phyloP scores from a whole-genome alignment of 768 basidiomycete species.

The Collybia sordida region DNA sequence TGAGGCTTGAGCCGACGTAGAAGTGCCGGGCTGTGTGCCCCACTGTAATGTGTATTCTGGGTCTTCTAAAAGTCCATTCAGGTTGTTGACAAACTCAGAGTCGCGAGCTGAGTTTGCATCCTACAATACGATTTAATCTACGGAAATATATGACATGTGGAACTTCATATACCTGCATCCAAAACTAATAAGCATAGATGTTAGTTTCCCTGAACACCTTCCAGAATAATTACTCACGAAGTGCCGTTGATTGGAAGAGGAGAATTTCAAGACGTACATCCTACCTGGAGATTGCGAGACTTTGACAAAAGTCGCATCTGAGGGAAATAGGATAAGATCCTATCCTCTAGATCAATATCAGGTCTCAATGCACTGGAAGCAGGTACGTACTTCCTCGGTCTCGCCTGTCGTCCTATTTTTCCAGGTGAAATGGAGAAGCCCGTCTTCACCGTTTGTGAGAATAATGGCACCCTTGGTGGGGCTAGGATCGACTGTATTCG shows the following conservation, averaged over 20 bases:
- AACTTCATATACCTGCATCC: constrained; percentile 70
- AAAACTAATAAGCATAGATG: constrained; percentile 53
- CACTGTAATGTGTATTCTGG: constrained; percentile 63
- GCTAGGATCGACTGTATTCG: constrained; percentile 66
- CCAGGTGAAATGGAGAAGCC: constrained; percentile 78
- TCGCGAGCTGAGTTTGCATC: constrained; percentile 69
- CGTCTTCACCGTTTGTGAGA: constrained; percentile 70
- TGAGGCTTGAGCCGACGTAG: constrained; percentile 42
- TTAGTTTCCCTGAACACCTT: not conserved
- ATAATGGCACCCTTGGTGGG: constrained; percentile 74
- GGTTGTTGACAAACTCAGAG: constrained; percentile 68
- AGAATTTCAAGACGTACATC: constrained; percentile 88
- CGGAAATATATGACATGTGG: not conserved
- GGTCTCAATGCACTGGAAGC: not conserved
- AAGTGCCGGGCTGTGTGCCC: constrained; percentile 43
- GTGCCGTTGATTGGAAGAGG: constrained; percentile 84
- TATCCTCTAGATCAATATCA: constrained; percentile 22
- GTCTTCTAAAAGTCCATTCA: constrained; percentile 71
- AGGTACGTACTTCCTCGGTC: constrained; percentile 56
- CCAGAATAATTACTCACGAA: constrained; percentile 60
- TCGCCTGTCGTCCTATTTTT: constrained; percentile 64
- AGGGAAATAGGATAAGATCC: constrained; percentile 88
- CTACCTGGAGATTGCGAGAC: constrained; percentile 70
- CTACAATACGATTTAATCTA: constrained; percentile 29
- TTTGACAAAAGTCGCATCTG: constrained; percentile 79